Conservation (phyloP, 2,329 filamentous ascomycete genomes). For the Colletotrichum neosansevieriae region DNA sequence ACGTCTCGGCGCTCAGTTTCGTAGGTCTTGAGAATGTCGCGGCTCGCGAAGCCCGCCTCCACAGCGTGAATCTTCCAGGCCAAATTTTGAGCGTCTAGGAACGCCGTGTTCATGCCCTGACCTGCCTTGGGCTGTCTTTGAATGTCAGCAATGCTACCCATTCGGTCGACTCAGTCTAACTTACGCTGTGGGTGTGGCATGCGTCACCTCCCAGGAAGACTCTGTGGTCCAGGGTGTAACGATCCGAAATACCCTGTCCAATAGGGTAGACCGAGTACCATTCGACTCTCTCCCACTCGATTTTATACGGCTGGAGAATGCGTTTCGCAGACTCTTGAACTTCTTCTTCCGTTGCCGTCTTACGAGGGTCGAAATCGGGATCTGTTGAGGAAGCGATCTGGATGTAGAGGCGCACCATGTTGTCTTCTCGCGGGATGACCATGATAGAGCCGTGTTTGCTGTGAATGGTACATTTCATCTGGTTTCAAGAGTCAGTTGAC, state of each 20-base stretch:
- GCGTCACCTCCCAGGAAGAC: constrained; percentile 83
- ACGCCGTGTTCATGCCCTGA: constrained; percentile 85
- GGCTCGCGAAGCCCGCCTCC: constrained; percentile 82
- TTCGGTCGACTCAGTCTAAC: constrained; percentile 44
- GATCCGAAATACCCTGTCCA: constrained; percentile 78
- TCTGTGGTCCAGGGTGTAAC: constrained; percentile 74
- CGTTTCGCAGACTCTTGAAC: constrained; percentile 75
- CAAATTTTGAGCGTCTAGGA: constrained; percentile 86
- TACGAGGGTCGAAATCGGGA: constrained; percentile 70
- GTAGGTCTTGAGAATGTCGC: constrained; percentile 84
- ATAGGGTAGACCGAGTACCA: constrained; percentile 85
- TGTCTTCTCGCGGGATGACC: constrained; percentile 77
- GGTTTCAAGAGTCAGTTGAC: neutral
- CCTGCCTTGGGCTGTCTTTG: constrained; percentile 76
- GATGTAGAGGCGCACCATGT: constrained; percentile 75
- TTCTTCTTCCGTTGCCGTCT: constrained; percentile 71
- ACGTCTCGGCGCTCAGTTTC: constrained; percentile 87
- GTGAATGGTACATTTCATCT: constrained; percentile 83
- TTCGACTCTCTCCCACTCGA: constrained; percentile 75
- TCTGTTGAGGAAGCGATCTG: constrained; percentile 74
- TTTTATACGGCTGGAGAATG: constrained; percentile 74
- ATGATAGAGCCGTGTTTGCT: constrained; percentile 81
- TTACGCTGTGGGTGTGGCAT: constrained; percentile 82
- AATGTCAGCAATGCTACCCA: constrained; percentile 3
- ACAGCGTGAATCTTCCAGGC: constrained; percentile 98